A percentile compares a stretch with the other conserved stretches of the same genome.
phyloP scores from a whole-genome alignment of 1,139 yeast genomes.

The Yamadazyma sp. region DNA sequence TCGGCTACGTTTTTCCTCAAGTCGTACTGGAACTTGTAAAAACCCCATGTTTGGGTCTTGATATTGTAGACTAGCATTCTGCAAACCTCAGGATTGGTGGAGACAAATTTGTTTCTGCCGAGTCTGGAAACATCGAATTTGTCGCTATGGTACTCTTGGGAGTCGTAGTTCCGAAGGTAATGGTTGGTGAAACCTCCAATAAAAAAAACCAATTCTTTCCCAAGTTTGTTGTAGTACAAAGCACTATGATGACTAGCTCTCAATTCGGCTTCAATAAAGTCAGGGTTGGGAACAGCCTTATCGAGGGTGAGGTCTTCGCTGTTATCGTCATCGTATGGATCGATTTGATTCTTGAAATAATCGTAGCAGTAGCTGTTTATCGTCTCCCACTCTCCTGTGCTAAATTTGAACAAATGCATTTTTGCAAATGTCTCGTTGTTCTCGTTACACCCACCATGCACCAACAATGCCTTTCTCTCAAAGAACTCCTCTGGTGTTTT shows the following conservation, averaged over 20 bases:
- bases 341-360: slow-evolving; percentile 28
- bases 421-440: slow-evolving; percentile 31
- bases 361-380: slow-evolving; percentile 37
- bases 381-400: slow-evolving; percentile 35
- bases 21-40: slow-evolving; percentile 36
- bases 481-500: slow-evolving; percentile 23
- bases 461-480: slow-evolving; percentile 29
- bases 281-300: slow-evolving; percentile 26
- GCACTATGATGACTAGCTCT: slow-evolving; percentile 46
- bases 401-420: slow-evolving; percentile 34
- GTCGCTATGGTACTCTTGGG: slow-evolving; percentile 28
- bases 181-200: slow-evolving; percentile 44
- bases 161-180: slow-evolving; percentile 34
- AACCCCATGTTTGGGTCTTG: slow-evolving; percentile 46
- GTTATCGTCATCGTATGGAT: slow-evolving; percentile 33
- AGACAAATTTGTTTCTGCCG: slow-evolving; percentile 28
- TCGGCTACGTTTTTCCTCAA: slow-evolving; percentile 25
- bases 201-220: slow-evolving; percentile 38
- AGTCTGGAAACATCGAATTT: slow-evolving; percentile 40
- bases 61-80: slow-evolving; percentile 40
- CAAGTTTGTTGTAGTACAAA: slow-evolving; percentile 35
- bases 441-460: slow-evolving; percentile 47
- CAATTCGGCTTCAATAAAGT: slow-evolving; percentile 42
- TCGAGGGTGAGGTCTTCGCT: slow-evolving; percentile 21
- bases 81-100: slow-evolving; percentile 29